Conservation (phyloP, 2,329 filamentous ascomycete genomes). For the Xylaria sp. region DNA sequence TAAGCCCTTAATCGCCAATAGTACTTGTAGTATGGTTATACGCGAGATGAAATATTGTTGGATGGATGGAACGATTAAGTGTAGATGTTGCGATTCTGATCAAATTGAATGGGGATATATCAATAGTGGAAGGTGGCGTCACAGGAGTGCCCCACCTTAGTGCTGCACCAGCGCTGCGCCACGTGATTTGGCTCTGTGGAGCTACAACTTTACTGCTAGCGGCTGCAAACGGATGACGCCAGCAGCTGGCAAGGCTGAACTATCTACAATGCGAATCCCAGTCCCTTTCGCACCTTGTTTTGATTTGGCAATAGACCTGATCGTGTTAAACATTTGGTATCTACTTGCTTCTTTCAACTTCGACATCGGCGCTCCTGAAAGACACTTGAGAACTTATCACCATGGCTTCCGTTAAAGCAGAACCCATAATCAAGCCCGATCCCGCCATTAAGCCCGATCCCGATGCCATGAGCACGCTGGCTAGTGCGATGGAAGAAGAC, state of each 20-base stretch:
- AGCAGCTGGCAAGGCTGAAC: conserved; percentile 31
- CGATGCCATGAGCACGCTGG: conserved; percentile 54
- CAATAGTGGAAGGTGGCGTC: background rate
- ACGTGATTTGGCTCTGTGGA: conserved; percentile 15
- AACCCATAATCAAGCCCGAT: conserved; percentile 47
- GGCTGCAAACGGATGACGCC: conserved; percentile 29
- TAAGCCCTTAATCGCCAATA: background rate
- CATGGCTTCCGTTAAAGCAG: conserved; percentile 47
- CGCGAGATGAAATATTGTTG: conserved; percentile 15
- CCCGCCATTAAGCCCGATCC: conserved; percentile 48
- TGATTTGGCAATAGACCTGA: background rate
- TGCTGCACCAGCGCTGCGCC: conserved; percentile 6
- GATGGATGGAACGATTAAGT: conserved; percentile 4
- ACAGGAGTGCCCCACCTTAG: conserved; percentile 10
- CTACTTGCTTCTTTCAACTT: background rate
- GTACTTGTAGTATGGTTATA: conserved; percentile 2
- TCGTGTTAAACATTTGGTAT: background rate
- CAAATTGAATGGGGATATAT: background rate
- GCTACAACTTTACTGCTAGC: background rate
- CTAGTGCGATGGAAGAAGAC: conserved; percentile 66
- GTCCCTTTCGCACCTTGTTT: background rate
- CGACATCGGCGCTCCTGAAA: background rate
- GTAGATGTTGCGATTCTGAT: background rate
- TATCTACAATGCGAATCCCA: background rate
- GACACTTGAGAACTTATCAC: conserved; percentile 15